Evolutionary conservation across 805 yeast species (phyloP).

Genomic region (Metschnikowia cerradonensis): DNA sequence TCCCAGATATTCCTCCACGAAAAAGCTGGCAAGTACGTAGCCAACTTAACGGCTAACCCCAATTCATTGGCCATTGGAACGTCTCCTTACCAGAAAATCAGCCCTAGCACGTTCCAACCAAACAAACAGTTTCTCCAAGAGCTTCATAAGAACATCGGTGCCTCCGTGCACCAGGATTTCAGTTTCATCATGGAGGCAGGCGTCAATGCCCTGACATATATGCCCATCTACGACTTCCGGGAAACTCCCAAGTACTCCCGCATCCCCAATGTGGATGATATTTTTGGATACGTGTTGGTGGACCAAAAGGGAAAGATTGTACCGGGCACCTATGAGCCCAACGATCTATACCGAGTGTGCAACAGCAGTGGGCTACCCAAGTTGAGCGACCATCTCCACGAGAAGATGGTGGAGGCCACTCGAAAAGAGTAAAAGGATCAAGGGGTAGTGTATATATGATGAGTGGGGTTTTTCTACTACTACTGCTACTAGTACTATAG

Average conservation of each 20-base stretch:
- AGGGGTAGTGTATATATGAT: too few relatives aligned
- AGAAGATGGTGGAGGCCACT: slow-evolving; percentile 13
- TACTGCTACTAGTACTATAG: too few relatives aligned
- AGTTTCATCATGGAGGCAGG: slow-evolving; percentile 55
- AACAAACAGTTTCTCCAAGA: slow-evolving; percentile 26
- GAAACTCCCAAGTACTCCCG: slow-evolving; percentile 61
- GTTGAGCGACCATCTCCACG: slow-evolving; percentile 17
- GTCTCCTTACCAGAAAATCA: slow-evolving; percentile 11
- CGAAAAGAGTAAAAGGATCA: background rate
- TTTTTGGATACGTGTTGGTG: slow-evolving; percentile 66
- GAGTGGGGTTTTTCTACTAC: too few relatives aligned
- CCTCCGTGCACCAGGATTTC: slow-evolving; percentile 37
- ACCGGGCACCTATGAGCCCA: slow-evolving; percentile 51
- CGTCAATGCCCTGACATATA: slow-evolving; percentile 46
- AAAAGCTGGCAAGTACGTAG: slow-evolving; percentile 10
- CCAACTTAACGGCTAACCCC: slow-evolving; percentile 23
- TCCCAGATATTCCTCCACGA: slow-evolving; percentile 16
- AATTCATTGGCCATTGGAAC: slow-evolving; percentile 23
- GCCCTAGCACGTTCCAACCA: slow-evolving; percentile 22
- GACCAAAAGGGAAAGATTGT: slow-evolving; percentile 52
- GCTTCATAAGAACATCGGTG: slow-evolving; percentile 26
- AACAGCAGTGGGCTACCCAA: slow-evolving; percentile 24
- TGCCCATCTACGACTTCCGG: slow-evolving; percentile 73
- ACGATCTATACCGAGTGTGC: slow-evolving; percentile 53
- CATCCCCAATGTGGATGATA: slow-evolving; percentile 66